Base-by-base conservation (phyloP, 495 filamentous ascomycete species). In the Podospora anserina region DNA sequence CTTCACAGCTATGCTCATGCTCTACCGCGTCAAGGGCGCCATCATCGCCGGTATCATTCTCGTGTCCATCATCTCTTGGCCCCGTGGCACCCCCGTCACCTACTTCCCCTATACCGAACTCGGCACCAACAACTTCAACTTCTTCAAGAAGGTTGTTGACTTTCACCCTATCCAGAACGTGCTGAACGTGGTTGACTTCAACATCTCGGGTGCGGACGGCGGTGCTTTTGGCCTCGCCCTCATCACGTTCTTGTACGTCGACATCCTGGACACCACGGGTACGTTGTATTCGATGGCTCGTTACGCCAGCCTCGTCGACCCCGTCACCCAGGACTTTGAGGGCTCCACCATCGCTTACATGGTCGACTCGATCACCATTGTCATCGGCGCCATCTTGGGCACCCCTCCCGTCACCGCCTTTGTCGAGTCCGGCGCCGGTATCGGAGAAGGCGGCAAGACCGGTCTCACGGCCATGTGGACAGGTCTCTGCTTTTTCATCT, bases 1-100 rank as follows among this genome's bases (percentile, higher is more conserved):
- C 61, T 81, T 94, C 56, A 94, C 91, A 5, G 84, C 86, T 5
- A 76, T 92, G 65, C 78, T 94, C 61, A 89, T 94, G 89, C 87
- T 92, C 85, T 94, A 92, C 76, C 85, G 91, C 11, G 84, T 94
- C 70, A 93, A 93, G 78, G 91, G 91, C 63, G 91, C 91, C 53
- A 89, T 94, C 65, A 92, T 94, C 71, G 82, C 84, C 30, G 91
- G 91, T 28, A 94, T 94, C 66, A 76, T 92, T 27, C 84, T 94
- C 27, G 91, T 94, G 19, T 92, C 89, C 44, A 89, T 94, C 75
- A 92, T 93, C 75, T 92, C 90, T 6, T 94, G 91, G 91, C 91
- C 91, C 0, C 85, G 91, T 19, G 77, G 82, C 5, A 92, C 90
- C 2, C 74, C 84, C 0, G 89, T 94, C 57, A 92, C 91, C 4